These are phyloP conservation scores for Hawksworthiomyces lignivorus DNA, from an alignment of 2,329 filamentous ascomycete genomes.

Conservation along the genomic window DNA sequence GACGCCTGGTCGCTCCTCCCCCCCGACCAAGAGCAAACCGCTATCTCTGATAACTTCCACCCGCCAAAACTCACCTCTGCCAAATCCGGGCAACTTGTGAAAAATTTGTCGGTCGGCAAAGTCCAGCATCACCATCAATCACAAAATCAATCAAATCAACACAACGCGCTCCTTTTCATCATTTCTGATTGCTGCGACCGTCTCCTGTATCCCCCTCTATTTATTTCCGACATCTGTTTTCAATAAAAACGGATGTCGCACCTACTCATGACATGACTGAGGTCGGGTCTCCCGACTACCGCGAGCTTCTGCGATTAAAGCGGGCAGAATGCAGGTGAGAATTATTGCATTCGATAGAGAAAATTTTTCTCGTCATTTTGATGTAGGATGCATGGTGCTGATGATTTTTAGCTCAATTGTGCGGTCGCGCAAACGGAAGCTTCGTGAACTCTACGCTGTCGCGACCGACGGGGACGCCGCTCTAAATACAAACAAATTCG, in stretches of 20 bases:
- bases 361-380: conserved; percentile 40
- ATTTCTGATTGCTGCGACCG: conserved; percentile 19
- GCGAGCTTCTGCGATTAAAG: conserved; percentile 59
- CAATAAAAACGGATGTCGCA: conserved; percentile 61
- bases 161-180: conserved; percentile 31
- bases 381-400: conserved; percentile 37
- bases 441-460: conserved; percentile 77
- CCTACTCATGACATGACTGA: conserved; percentile 63
- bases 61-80: conserved; percentile 17
- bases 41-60: conserved; percentile 14
- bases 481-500: conserved; percentile 50
- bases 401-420: conserved; percentile 56
- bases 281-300: conserved; percentile 58
- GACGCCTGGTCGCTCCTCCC: neutral
- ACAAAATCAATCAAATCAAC: conserved; percentile 23
- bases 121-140: conserved; percentile 15
- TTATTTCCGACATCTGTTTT: conserved; percentile 47
- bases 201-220: conserved; percentile 28
- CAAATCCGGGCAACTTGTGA: conserved; percentile 12
- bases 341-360: conserved; percentile 35
- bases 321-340: conserved; percentile 55
- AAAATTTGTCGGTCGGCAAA: conserved; percentile 16
- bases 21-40: conserved; percentile 8
- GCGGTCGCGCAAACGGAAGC: conserved; percentile 81
- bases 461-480: conserved; percentile 61